phyloP scores from a whole-genome alignment of 2,329 filamentous ascomycete species.

The Cladosporium cucumerinum region DNA sequence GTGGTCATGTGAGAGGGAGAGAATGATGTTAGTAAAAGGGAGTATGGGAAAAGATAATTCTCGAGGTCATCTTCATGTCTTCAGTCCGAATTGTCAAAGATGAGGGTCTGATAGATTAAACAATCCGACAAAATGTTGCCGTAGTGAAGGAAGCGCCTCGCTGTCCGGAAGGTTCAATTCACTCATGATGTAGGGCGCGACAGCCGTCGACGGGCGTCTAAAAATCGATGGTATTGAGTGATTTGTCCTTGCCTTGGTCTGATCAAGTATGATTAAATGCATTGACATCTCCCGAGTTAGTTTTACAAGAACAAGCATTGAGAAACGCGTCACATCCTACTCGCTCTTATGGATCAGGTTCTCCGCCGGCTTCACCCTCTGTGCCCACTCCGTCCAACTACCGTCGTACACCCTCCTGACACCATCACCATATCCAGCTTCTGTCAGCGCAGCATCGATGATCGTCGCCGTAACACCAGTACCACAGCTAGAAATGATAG shows the following conservation, averaged over 20 bases:
- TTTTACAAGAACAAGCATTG: background rate
- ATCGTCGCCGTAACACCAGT: slow-evolving; percentile 92
- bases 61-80: too few species aligned
- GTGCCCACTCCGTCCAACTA: slow-evolving; percentile 73
- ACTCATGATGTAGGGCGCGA: too few species aligned
- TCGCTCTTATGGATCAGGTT: slow-evolving; percentile 34
- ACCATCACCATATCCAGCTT: slow-evolving; percentile 70
- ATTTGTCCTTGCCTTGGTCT: background rate
- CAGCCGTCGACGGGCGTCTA: too few species aligned
- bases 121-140: background rate
- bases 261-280: background rate
- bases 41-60: too few species aligned
- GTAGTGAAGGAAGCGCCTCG: too few species aligned
- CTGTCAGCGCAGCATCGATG: slow-evolving; percentile 79
- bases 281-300: background rate
- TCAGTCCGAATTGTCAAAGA: too few species aligned
- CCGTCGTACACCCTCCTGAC: slow-evolving; percentile 84
- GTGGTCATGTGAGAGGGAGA: background rate
- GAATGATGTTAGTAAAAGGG: too few species aligned
- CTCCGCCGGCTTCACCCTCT: slow-evolving; percentile 34
- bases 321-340: background rate
- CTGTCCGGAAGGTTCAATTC: too few species aligned
- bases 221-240: background rate
- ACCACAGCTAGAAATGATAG: slow-evolving; percentile 84
- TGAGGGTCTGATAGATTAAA: background rate